Evolutionary conservation across 768 basidiomycete genomes (phyloP).

Genomic region (Pleurotus cornucopiae): DNA sequence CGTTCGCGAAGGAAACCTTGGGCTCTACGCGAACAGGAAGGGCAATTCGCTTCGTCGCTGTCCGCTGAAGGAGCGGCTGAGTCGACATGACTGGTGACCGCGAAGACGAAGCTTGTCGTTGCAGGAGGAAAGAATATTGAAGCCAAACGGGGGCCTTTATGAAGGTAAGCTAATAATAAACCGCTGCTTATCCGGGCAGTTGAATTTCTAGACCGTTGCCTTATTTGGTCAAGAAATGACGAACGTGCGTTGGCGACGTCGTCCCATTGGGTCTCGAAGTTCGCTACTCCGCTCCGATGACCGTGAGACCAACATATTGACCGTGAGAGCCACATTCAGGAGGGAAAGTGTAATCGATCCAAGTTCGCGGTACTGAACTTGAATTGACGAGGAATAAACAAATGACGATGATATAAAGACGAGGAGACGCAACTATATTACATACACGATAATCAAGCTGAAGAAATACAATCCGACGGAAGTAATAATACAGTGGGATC

Average conservation of each 20-base stretch:
- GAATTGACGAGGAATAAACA: no score
- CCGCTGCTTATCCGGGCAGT: neutral
- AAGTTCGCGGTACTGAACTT: no score
- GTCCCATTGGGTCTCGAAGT: no score
- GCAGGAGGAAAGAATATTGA: no score
- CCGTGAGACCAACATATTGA: no score
- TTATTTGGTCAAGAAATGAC: neutral
- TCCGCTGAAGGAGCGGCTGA: constrained; percentile 94
- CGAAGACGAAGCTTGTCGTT: neutral
- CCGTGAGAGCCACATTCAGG: no score
- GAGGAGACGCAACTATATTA: neutral
- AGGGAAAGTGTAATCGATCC: no score
- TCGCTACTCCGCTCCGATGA: no score
- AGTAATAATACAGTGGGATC: no score
- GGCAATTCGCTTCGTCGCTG: constrained; percentile 92
- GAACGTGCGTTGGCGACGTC: neutral
- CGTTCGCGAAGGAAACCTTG: constrained; percentile 93
- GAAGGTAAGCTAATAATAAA: neutral
- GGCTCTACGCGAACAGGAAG: constrained; percentile 93
- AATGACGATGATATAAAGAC: neutral
- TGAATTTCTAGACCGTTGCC: neutral
- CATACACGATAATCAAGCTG: neutral
- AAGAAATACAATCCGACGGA: no score
- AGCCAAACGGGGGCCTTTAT: neutral
- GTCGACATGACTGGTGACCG: constrained; percentile 69